Conservation (phyloP, 352 stramenopile species). For the Globisporangium perplexum region DNA sequence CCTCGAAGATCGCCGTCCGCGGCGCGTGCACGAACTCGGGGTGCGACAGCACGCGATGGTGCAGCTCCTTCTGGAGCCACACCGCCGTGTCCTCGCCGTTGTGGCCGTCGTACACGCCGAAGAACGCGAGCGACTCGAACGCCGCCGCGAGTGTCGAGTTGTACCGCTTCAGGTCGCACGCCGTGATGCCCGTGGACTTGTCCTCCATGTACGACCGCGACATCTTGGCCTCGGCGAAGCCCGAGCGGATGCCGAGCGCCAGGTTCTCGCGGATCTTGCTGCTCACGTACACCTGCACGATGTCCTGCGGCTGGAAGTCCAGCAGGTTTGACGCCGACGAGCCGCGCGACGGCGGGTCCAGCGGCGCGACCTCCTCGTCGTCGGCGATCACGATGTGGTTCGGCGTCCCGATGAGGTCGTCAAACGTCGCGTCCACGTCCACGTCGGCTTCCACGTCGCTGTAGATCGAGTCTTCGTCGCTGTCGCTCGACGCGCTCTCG, state of each 20-base stretch:
- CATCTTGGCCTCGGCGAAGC: conserved; percentile 83
- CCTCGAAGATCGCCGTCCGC: conserved; percentile 37
- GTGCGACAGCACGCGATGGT: conserved; percentile 67
- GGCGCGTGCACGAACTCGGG: conserved; percentile 49
- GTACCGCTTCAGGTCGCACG: conserved; percentile 40
- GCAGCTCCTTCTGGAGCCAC: conserved; percentile 71
- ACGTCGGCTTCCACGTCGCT: conserved; percentile 81
- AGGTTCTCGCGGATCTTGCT: conserved; percentile 86
- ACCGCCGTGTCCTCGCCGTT: conserved; percentile 78
- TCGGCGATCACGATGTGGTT: conserved; percentile 48
- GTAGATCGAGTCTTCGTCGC: conserved; percentile 67
- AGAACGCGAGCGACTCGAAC: conserved; percentile 66
- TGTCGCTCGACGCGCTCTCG: conserved; percentile 14
- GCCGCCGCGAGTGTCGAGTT: conserved; percentile 19
- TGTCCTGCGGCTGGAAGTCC: conserved; percentile 16
- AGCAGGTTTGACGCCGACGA: conserved; percentile 26
- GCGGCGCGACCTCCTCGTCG: conserved; percentile 61
- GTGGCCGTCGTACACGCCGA: conserved; percentile 87
- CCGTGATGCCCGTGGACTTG: conserved; percentile 48
- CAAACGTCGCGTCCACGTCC: conserved; percentile 84
- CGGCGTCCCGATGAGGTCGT: conserved; percentile 66
- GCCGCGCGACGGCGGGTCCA: conserved; percentile 9
- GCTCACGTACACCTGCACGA: conserved; percentile 86
- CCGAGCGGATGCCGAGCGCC: conserved; percentile 57
- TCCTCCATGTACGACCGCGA: conserved; percentile 87